Evolutionary conservation across 371 early-diverging fungal genomes (phyloP).

Genomic region (Mortierella sp.): DNA sequence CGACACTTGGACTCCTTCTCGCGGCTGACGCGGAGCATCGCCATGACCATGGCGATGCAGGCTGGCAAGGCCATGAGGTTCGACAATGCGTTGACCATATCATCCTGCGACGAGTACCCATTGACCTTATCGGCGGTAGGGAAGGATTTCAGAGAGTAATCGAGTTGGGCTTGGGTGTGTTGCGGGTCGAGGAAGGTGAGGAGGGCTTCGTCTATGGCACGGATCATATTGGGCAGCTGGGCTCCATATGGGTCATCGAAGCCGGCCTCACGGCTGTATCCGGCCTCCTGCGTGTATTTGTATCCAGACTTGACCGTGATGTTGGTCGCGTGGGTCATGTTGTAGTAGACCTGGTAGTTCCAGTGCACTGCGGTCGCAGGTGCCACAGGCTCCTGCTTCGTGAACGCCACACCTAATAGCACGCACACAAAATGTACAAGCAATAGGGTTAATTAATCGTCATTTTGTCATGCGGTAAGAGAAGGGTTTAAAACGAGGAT

Average conservation of each 20-base stretch:
- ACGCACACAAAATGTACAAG: neutral
- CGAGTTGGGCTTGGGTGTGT: slow-evolving; percentile 36
- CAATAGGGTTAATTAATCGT: neutral
- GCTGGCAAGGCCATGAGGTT: slow-evolving; percentile 73
- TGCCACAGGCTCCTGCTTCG: slow-evolving; percentile 22
- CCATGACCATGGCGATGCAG: slow-evolving; percentile 64
- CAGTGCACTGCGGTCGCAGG: slow-evolving; percentile 58
- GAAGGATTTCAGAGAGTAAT: slow-evolving; percentile 38
- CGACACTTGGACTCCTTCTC: slow-evolving; percentile 78
- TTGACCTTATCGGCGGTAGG: slow-evolving; percentile 28
- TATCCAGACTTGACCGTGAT: slow-evolving; percentile 46
- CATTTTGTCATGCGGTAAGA: neutral
- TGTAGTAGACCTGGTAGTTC: slow-evolving; percentile 79
- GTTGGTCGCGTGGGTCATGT: slow-evolving; percentile 68
- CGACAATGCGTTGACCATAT: slow-evolving; percentile 58
- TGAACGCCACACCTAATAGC: slow-evolving; percentile 54
- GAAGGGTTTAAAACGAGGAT: neutral
- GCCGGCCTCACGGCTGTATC: slow-evolving; percentile 13
- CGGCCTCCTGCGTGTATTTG: slow-evolving; percentile 45
- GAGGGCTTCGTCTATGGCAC: slow-evolving; percentile 79
- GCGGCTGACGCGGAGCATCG: slow-evolving; percentile 67
- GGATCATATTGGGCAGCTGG: slow-evolving; percentile 64
- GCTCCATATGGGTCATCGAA: slow-evolving; percentile 66
- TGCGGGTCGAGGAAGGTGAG: slow-evolving; percentile 47
- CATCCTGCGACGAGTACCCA: slow-evolving; percentile 30